A percentile compares a stretch with the other conserved stretches of the same genome.
Evolutionary conservation across 768 basidiomycete species (phyloP).

Genomic region (Psilocybe azurescens): DNA sequence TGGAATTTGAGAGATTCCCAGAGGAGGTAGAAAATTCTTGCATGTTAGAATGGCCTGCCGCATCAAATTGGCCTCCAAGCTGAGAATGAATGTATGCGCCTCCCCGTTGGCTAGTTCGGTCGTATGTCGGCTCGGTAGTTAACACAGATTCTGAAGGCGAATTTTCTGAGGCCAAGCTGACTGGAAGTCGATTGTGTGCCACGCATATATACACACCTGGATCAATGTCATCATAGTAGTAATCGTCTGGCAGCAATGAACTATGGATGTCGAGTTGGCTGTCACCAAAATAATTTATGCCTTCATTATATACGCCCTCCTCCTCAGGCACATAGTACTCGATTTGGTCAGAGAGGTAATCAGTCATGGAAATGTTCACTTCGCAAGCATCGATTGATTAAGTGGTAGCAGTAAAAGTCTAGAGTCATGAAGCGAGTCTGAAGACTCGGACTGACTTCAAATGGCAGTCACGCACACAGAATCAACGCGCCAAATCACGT

Average conservation of each 20-base stretch:
- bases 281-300: not conserved
- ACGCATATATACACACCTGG: constrained; percentile 41
- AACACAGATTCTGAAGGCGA: not conserved
- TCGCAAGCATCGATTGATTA: not conserved
- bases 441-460: not conserved
- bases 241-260: constrained; percentile 12
- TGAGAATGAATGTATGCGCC: not conserved
- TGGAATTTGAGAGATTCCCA: not conserved
- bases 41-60: not conserved
- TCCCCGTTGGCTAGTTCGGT: not conserved
- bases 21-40: not conserved
- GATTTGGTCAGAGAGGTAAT: constrained; percentile 18
- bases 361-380: constrained; percentile 9
- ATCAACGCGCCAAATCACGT: constrained; percentile 28
- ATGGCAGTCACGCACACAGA: constrained; percentile 1
- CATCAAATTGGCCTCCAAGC: not conserved
- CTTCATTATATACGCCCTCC: not conserved
- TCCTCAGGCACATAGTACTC: constrained; percentile 2
- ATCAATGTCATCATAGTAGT: constrained; percentile 29
- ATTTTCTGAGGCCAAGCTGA: not conserved
- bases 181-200: not conserved
- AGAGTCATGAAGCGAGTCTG: not conserved
- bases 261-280: not conserved
- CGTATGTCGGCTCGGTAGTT: not conserved
- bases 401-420: no score